Percentiles rank a stretch among this genome's conserved stretches.
Evolutionary conservation across 2,329 filamentous ascomycete species (phyloP).

Genomic region (Dendryphion nanum): DNA sequence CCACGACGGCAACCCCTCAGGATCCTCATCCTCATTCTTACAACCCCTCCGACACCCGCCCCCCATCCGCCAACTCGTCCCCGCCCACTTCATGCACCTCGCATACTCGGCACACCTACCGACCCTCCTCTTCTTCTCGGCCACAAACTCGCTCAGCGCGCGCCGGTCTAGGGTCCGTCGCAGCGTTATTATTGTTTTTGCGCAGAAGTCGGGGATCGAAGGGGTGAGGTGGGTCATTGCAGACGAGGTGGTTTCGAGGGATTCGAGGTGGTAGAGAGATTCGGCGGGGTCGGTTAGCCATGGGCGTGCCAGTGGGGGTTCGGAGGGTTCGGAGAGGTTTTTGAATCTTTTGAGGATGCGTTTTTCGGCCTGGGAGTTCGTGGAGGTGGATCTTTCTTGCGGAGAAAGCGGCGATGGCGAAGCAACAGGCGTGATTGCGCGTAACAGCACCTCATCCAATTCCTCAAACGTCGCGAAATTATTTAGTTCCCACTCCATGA

Average conservation of each 20-base stretch:
- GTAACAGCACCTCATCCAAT: conserved; percentile 26
- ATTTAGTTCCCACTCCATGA: conserved; percentile 30
- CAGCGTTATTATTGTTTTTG: conserved; percentile 29
- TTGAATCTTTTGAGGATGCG: background rate
- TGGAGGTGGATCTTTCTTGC: background rate
- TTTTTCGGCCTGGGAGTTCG: background rate
- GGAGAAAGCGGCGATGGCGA: background rate
- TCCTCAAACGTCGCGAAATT: conserved; percentile 28
- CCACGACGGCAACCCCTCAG: conserved; percentile 32
- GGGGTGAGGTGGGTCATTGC: conserved; percentile 23
- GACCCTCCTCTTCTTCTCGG: conserved; percentile 18
- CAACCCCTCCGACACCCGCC: conserved; percentile 33
- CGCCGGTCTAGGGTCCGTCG: conserved; percentile 26
- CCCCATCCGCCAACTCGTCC: conserved; percentile 25
- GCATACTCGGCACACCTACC: conserved; percentile 30
- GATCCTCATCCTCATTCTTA: conserved; percentile 33
- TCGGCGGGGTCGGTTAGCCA: conserved; percentile 14
- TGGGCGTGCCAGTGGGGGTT: background rate
- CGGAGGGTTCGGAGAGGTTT: background rate
- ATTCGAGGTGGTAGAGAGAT: conserved; percentile 30
- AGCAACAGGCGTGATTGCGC: conserved; percentile 17
- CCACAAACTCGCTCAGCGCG: conserved; percentile 19
- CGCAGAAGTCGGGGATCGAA: conserved; percentile 28
- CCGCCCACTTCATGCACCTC: conserved; percentile 35
- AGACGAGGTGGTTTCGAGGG: conserved; percentile 31